Base-by-base conservation (phyloP, 345 rosid species). In the Sonneratia caseolaris region DNA sequence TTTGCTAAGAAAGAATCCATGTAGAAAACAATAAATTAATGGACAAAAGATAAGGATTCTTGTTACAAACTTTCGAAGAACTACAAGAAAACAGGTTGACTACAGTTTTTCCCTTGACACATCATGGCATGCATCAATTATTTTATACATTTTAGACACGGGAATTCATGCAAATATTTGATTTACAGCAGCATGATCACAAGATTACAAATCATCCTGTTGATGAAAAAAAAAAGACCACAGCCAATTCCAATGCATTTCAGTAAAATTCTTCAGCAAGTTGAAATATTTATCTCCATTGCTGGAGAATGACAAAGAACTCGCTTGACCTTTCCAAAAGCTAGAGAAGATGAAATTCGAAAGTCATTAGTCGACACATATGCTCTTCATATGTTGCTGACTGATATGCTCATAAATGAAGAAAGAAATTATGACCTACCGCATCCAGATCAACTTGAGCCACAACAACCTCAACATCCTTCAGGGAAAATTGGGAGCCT, bases 401-500 rank as follows among this genome's bases (percentile, higher is more conserved):
- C 19, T 38, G 2, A 3, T 10, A 6, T 32, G 38, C 19, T 62
- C 14, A 35, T 27, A 22, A 32, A 27, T 27, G 13, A 0, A 32
- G 3, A 24, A 35, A 35, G 66, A 10, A 62, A 62, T 27, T 62
- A 73, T 66, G 59, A 59, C 83, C 61, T 87, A 95, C 97, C 86
- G 94, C 97, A 81, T 90, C 99, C 42, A 95, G 81, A 81, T 95
- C 99, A 24, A 89, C 87, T 88, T 90, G 92, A 3, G 92, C 96
- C 79, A 84, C 69, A 77, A 88, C 92, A 79, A 95, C 89, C 80
- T 95, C 99, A 53, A 90, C 91, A 78, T 95, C 99, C 79, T 74
- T 92, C 78, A 95, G 74, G 2, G 98, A 92, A 79, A 95, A 95
- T 72, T 95, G 99, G 68, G 99, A 90, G 66, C 98, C 97, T 81